A percentile compares a stretch with the other conserved stretches of the same genome.
Evolutionary conservation across 2,329 filamentous ascomycete genomes (phyloP).

Genomic region (Diplodia seriata): DNA sequence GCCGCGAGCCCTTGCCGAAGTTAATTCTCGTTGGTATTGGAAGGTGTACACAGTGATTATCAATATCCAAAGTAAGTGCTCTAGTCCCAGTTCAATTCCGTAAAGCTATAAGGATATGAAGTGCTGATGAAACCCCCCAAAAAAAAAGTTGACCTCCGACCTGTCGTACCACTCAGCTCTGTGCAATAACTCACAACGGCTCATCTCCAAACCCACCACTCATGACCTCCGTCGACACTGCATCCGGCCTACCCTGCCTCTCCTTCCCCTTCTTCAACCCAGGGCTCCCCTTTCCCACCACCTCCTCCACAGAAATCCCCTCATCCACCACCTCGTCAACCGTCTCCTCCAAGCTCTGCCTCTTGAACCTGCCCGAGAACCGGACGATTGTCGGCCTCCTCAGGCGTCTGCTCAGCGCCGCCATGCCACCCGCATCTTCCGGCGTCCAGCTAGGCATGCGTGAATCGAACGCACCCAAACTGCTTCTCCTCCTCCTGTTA

Average conservation of each 20-base stretch:
- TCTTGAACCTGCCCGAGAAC: slow-evolving; percentile 25
- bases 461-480: slow-evolving; percentile 13
- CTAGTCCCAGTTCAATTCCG: background rate
- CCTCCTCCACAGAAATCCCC: background rate
- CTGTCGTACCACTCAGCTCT: background rate
- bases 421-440: background rate
- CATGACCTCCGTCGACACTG: background rate
- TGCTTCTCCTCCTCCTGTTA: background rate
- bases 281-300: background rate
- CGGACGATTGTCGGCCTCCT: slow-evolving; percentile 25
- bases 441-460: background rate
- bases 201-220: background rate
- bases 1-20: too few relatives aligned
- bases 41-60: background rate
- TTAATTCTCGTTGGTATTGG: too few relatives aligned
- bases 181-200: background rate
- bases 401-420: background rate
- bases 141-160: background rate
- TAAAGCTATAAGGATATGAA: background rate
- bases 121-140: background rate
- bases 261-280: background rate
- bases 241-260: background rate
- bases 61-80: too few relatives aligned
- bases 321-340: slow-evolving; percentile 23
- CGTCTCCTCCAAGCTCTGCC: slow-evolving; percentile 19